phyloP scores from a whole-genome alignment of 2,329 filamentous ascomycete species.

The Fonsecaea pedrosoi region DNA sequence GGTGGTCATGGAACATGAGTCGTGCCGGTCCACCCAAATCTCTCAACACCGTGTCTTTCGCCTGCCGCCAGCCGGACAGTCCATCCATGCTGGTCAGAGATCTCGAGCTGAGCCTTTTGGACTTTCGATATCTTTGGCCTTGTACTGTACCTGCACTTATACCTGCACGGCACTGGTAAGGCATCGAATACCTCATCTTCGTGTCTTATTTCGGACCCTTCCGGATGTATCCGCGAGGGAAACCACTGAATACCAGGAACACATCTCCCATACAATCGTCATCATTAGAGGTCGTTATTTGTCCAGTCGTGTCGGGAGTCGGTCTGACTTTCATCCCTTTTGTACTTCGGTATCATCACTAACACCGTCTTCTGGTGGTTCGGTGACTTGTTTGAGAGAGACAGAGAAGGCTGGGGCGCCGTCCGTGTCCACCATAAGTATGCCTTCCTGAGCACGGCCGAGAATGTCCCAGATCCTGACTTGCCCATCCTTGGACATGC shows the following conservation, averaged over 20 bases:
- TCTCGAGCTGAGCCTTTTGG: not conserved
- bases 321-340: slow-evolving; percentile 4
- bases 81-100: not conserved
- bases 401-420: slow-evolving; percentile 44
- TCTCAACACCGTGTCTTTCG: not conserved
- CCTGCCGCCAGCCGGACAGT: not conserved
- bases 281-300: not conserved
- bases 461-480: slow-evolving; percentile 56
- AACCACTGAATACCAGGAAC: not conserved
- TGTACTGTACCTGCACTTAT: not conserved
- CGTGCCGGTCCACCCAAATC: not conserved
- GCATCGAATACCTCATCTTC: not conserved
- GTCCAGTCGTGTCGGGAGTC: not conserved
- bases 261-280: not conserved
- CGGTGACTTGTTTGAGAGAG: slow-evolving; percentile 15
- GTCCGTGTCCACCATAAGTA: slow-evolving; percentile 56
- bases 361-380: not conserved
- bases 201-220: slow-evolving; percentile 2
- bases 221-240: not conserved
- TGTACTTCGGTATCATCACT: slow-evolving; percentile 4
- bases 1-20: not conserved
- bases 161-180: too few relatives aligned
- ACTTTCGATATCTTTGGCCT: not conserved
- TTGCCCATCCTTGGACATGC: slow-evolving; percentile 42
- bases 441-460: slow-evolving; percentile 53